Conservation (phyloP, 1,284 basidiomycete species). For the Leccinum griseonigrum region DNA sequence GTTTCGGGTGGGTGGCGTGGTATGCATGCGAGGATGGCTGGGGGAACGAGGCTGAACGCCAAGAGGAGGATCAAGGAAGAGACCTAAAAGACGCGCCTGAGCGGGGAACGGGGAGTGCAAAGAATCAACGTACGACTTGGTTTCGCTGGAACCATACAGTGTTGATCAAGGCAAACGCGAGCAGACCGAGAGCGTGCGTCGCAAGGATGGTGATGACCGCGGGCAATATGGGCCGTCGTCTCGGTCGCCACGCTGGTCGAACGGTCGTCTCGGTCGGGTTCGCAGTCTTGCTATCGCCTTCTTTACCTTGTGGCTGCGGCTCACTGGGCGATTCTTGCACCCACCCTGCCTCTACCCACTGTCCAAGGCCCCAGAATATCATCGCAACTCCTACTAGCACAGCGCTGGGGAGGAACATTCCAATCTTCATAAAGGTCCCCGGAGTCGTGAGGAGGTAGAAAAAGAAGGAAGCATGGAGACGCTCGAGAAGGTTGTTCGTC, state of each 20-base stretch:
- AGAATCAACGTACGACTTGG: constrained; percentile 36
- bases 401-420: constrained; percentile 83
- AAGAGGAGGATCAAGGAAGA: constrained; percentile 31
- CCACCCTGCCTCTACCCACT: constrained; percentile 73
- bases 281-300: constrained; percentile 13
- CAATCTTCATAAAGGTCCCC: constrained; percentile 84
- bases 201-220: constrained; percentile 51
- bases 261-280: not conserved
- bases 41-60: constrained; percentile 31
- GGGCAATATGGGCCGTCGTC: constrained; percentile 48
- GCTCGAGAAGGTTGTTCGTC: constrained; percentile 89
- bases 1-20: constrained; percentile 18
- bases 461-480: constrained; percentile 94
- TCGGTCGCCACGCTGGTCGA: constrained; percentile 34
- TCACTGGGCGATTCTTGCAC: constrained; percentile 13
- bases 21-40: constrained; percentile 25
- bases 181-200: constrained; percentile 52
- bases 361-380: constrained; percentile 75
- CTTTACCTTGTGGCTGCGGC: constrained; percentile 4
- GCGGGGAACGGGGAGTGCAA: not conserved
- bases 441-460: constrained; percentile 84
- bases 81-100: constrained; percentile 18
- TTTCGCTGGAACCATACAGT: constrained; percentile 41
- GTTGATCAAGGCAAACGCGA: constrained; percentile 46
- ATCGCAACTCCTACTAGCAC: constrained; percentile 79